Evolutionary conservation across 176 grass and related monocot genomes (phyloP), one percentile per base, ranked within the genome.

Genomic region (Musa troglodytarum): DNA sequence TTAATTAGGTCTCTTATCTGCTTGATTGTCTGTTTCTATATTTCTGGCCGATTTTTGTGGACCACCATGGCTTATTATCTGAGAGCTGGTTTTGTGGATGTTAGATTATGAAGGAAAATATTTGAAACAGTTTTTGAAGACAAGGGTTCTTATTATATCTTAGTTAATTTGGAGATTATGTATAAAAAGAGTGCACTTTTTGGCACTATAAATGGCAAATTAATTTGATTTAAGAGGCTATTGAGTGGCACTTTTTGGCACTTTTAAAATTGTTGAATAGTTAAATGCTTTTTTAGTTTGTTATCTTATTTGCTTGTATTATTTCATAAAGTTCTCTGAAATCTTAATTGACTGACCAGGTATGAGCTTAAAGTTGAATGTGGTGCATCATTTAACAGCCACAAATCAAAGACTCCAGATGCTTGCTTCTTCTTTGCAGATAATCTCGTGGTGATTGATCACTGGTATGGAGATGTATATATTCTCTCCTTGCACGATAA

Each of bases 291-390:
- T 43, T 26, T 4, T 21, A 61, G 0, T 65, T 25, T 65, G 2
- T 23, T 25, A 65, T 65, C 63, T 65, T 65, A 71, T 56, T 29
- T 56, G 11, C 24, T 74, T 25, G 2, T 54, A 17, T n/a, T 26
- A 29, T 50, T 10, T 70, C 20, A 20, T 19, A 3, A 16, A 49
- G 9, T 70, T 70, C 43, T 43, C 34, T 70, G n/a, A 29, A 75
- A 77, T n/a, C 11, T 65, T 65, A 11, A 52, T 65, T 53, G 10
- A 65, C 0, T 21, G 20, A 26, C 20, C 82, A 99, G 95, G 73
- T 99, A 99, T 34, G 84, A 84, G 80, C 88, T 99, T 63, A 99
- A 99, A 91, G 78, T 94, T 15, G 95, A 99, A 87, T 99, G 95
- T 54, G 88, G 89, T 63, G 84, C 95, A 81, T 84, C 88, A 84